Base-by-base conservation (phyloP, 2,329 filamentous ascomycete species). In the Aspergillus persii region DNA sequence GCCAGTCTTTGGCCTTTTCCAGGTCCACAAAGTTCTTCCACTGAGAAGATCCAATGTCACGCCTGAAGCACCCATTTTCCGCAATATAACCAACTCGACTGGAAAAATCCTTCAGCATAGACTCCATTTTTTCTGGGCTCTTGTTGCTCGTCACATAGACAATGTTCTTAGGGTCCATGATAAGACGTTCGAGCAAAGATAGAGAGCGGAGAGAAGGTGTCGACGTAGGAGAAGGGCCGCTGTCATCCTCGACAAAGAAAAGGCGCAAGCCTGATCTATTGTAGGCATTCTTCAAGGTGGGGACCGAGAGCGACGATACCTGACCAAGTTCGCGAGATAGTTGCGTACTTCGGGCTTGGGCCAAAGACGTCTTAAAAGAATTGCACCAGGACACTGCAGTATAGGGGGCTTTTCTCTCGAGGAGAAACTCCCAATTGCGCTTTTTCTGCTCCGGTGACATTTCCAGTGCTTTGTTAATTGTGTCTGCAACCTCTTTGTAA, bases 101-200 rank as follows among this genome's bases (percentile, higher is more conserved):
- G n/a, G 65, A 23, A 87, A 89, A 8, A 92, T 86, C 18, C 86
- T 84, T 59, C 85, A 87, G 80, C 92, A 94, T 4, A 90, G 81
- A 15, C 86, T 96, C 90, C 6, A 97, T 85, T 69, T 96, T 91
- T 64, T 95, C 89, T 0, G 91, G 89, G 59, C 87, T 89, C 30
- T 89, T 88, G 26, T 89, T 89, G 58, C 91, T 96, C 88, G 96
- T 96, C 67, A 98, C 86, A 70, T 96, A 98, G 41, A 97, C 87
- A 1, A 85, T 87, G 71, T 97, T 97, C 62, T 84, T 86, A 41
- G 88, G 84, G 69, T 96, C 91, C 4, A 86, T 79, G 3, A 93
- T 80, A 15, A 97, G 78, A 56, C 94, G 89, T 66, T 89, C 91
- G 7, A 97, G 77, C 0, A 91, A 85, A 64, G 93, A 88, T 33